These are phyloP conservation scores for Penicillium tannophilum DNA, from an alignment of 495 filamentous ascomycete genomes.

Conservation along the genomic window DNA sequence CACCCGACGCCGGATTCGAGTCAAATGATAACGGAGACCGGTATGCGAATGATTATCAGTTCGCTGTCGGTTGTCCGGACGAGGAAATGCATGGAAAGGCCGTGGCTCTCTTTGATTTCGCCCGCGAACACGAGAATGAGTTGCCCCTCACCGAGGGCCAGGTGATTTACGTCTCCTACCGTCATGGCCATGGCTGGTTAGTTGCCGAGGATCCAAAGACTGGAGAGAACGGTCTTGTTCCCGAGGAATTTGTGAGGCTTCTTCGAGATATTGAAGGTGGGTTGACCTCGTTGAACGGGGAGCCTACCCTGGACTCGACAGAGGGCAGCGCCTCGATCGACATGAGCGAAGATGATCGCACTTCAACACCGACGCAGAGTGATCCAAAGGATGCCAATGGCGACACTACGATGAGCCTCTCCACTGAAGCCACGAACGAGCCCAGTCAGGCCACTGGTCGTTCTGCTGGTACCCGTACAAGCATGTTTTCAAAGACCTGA, in stretches of 20 bases:
- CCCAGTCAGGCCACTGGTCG: conserved; percentile 8
- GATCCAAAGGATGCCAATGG: conserved; percentile 20
- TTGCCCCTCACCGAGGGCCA: conserved; percentile 91
- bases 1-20: conserved; percentile 53
- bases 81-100: conserved; percentile 98
- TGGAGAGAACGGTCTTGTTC: conserved; percentile 84
- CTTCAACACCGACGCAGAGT: conserved; percentile 32
- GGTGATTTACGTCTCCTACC: conserved; percentile 93
- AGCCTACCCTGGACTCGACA: conserved; percentile 30
- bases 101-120: conserved; percentile 93
- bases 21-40: conserved; percentile 65
- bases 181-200: conserved; percentile 95
- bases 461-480: conserved; percentile 21
- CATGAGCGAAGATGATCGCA: conserved; percentile 37
- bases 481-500: conserved; percentile 25
- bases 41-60: conserved; percentile 88
- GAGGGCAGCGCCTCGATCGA: conserved; percentile 32
- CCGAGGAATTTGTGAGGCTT: conserved; percentile 94
- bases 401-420: conserved; percentile 7
- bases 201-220: conserved; percentile 96
- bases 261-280: conserved; percentile 86
- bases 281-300: conserved; percentile 50
- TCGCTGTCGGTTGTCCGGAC: conserved; percentile 91
- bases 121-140: conserved; percentile 94
- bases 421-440: conserved; percentile 6